Base-by-base conservation (phyloP, 139 green algal species). In the Zygnema circumcarinatum region DNA sequence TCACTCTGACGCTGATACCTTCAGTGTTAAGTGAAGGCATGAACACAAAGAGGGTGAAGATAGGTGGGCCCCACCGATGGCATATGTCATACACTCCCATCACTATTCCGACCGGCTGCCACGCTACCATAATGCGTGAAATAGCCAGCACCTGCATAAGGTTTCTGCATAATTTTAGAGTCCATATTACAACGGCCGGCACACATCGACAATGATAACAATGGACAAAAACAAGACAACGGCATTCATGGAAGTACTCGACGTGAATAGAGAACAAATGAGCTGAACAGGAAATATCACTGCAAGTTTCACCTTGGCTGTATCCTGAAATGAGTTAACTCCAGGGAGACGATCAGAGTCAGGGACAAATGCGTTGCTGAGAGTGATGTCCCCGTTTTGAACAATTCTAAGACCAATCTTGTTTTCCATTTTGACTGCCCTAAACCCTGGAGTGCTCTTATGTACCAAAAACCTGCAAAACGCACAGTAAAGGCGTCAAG, bases 351-450 rank as follows among this genome's bases (percentile, higher is more conserved):
- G 92, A 33, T 95, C 96, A 2, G 72, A 85, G 88, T 98, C 96
- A 0, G 96, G 93, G 74, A 98, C 95, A 87, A 98, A 98, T 87
- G 92, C 95, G 39, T 95, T 83, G 0, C 91, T 76, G 52, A 98
- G 93, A 20, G 79, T 69, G 88, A 98, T 98, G 94, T 98, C 96
- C 7, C 94, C 96, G 86, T 98, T 98, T 90, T 98, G 96, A 38
- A 97, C 93, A 67, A 95, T 98, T 32, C 87, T 67, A 52, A 91
- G 87, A 32, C 79, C 85, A 29, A 90, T 90, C 91, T 98, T 98
- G 92, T 98, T 97, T 80, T 98, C 92, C 76, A 98, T 98, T 90
- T 98, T 98, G 40, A 76, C 84, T 16, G 93, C 92, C 25, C 38
- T 87, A 69, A 95, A 94, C 2, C 96, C 96, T 1, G 93, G 92